These are phyloP conservation scores for Triticum dicoccoides DNA, from an alignment of 176 grass and related monocot genomes.

Conservation along the genomic window DNA sequence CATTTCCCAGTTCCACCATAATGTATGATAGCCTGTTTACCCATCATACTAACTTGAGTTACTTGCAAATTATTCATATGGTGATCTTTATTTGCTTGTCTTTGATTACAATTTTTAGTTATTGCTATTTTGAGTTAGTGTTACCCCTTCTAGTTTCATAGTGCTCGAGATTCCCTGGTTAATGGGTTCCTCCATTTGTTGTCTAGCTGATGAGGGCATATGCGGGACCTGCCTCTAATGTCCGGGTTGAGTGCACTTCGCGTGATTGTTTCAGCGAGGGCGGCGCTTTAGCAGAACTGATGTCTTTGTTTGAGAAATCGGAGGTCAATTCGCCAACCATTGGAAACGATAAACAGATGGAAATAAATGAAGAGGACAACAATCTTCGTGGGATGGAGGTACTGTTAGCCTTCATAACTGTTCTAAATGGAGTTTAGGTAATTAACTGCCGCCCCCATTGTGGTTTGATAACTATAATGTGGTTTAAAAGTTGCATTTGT, in stretches of 20 bases:
- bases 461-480: not conserved
- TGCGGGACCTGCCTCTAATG: conserved; percentile 64
- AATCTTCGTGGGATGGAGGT: conserved; percentile 73
- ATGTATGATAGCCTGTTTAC: not conserved
- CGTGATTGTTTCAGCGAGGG: conserved; percentile 58
- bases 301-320: conserved; percentile 70
- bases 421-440: conserved; percentile 22
- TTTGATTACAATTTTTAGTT: not conserved
- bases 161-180: conserved; percentile 6
- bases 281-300: conserved; percentile 71
- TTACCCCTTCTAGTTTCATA: not conserved
- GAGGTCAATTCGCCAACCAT: conserved; percentile 19
- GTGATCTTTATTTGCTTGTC: not conserved
- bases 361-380: conserved; percentile 38
- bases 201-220: conserved; percentile 69
- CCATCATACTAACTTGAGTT: not conserved
- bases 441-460: not conserved
- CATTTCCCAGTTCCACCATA: not conserved
- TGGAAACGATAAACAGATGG: conserved; percentile 25
- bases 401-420: conserved; percentile 15
- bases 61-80: not conserved
- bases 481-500: not conserved
- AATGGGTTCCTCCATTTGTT: not conserved
- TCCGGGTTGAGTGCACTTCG: conserved; percentile 58
- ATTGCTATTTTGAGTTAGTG: not conserved